Base-by-base conservation (phyloP, 768 basidiomycete species). In the Podaxis pistillaris region DNA sequence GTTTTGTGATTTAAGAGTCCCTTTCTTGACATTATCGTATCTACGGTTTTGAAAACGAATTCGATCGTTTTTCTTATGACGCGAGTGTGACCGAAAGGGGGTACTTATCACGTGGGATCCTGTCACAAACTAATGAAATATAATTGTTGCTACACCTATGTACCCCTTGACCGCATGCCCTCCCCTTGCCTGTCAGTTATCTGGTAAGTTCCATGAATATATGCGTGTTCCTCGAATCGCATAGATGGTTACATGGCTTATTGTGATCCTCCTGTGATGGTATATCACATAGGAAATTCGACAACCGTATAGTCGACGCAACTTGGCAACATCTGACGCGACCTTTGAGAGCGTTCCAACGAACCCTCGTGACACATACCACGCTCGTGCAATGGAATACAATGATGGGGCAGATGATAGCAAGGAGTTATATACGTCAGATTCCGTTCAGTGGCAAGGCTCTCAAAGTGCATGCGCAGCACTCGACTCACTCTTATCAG, bases 361-460 rank as follows among this genome's bases (percentile, higher is more conserved):
- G 22, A 12, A 24, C 8, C 11, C 12, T 33, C 19, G 17, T 24
- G 11, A n/a, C 44, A n/a, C 19, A 5, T 33, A 33, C 33, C 33
- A 33, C 33, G 8, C 33, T 33, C 8, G 9, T 33, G 47, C 17
- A 17, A 59, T 59, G 58, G 58, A 59, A 2, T 59, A 50, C 33
- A 33, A 22, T 37, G 28, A 60, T 17, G 19, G 9, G 17, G 3
- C 30, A 47, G 44, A 30, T 28, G 56, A 57, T 57, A 28, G 7
- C 17, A 3, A 24, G n/a, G 44, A 26, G 15, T 19, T 15, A 7
- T 37, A 36, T 24, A 26, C 28, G 24, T 58, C 57, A 28, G 70
- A 72, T 57, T 60, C 63, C 30, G 66, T 72, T 6, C 64, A 58
- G 54, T 72, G 70, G 70, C 68, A 70, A 52, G 58, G 65, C 47